Evolutionary conservation across 1,284 basidiomycete species (phyloP).

Genomic region (Veloporphyrellus conicus): DNA sequence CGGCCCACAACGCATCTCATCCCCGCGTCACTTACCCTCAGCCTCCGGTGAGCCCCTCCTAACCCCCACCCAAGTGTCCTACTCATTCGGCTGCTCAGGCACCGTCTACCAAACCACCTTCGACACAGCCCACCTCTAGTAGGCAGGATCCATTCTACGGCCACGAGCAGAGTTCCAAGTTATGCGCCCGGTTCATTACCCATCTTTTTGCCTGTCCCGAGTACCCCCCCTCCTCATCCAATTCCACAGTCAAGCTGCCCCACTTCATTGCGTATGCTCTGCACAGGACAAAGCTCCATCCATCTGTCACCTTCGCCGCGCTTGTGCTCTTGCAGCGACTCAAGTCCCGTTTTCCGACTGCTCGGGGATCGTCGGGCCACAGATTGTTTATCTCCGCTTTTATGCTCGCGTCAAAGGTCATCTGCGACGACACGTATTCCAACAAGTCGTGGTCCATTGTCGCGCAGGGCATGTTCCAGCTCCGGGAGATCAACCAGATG

Average conservation of each 20-base stretch:
- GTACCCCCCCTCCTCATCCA: conserved; percentile 47
- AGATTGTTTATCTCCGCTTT: conserved; percentile 88
- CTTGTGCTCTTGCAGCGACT: conserved; percentile 82
- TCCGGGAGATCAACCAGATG: conserved; percentile 95
- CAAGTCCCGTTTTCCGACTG: conserved; percentile 88
- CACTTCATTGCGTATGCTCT: conserved; percentile 87
- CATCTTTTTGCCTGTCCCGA: conserved; percentile 76
- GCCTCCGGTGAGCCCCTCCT: conserved; percentile 22
- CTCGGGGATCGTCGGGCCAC: conserved; percentile 87
- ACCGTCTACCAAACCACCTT: conserved; percentile 28
- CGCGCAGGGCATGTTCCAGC: conserved; percentile 84
- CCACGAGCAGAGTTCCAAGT: conserved; percentile 61
- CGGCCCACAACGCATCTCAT: conserved; percentile 27
- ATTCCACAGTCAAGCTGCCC: conserved; percentile 60
- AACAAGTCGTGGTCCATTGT: conserved; percentile 96
- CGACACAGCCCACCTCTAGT: conserved; percentile 26
- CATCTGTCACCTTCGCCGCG: conserved; percentile 80
- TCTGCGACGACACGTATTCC: conserved; percentile 94
- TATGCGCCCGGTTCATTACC: conserved; percentile 75
- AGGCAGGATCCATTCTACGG: conserved; percentile 71
- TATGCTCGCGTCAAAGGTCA: conserved; percentile 89
- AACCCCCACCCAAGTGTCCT: not conserved
- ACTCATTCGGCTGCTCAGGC: conserved; percentile 17
- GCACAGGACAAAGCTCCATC: conserved; percentile 81
- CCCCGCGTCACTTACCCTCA: conserved; percentile 30